Base-by-base conservation (phyloP, 768 basidiomycete genomes). In the Serendipita vermifera region DNA sequence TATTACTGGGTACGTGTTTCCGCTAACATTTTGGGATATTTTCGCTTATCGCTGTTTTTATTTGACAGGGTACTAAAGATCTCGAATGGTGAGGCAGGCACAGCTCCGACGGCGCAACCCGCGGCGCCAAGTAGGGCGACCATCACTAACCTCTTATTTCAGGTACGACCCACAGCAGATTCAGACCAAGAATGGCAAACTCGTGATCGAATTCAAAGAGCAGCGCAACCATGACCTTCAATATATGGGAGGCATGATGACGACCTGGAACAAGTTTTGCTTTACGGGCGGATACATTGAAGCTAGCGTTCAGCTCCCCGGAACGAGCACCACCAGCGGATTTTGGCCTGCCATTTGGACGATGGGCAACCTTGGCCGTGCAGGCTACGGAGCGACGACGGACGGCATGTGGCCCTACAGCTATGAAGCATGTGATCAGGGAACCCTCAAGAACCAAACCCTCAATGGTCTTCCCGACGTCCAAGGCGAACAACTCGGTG, bases 281-380 rank as follows among this genome's bases (percentile, higher is more conserved):
- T 96, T 92, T 70, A 93, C 82, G 14, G 90, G 89, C 0, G 91
- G 89, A 2, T 91, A 92, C 65, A 72, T 97, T 57, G 96, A 96
- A 69, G 79, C 84, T 2, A 77, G 75, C n/a, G 62, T 89, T 17
- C 87, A 84, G 65, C 66, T 89, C 61, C 87, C 88, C 15, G 88
- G 87, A 3, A 67, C 71, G 9, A 71, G 76, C 1, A 60, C 64
- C 36, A 73, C 75, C 14, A 77, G 83, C 9, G 91, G 91, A 4
- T 74, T 87, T 59, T 96, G 91, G 93, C 92, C 94, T 55, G 91
- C 82, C 75, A 64, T 70, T 43, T 72, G 70, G 71, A 65, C 68
- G 36, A 74, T 70, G 63, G 69, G 68, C 24, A 66, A 68, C 60
- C 62, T 90, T 75, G 91, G 75, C 61, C 74, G 92, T 57, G 83